Conservation (phyloP, 306 rosid species). For the Fragaria nilgerrensis region DNA sequence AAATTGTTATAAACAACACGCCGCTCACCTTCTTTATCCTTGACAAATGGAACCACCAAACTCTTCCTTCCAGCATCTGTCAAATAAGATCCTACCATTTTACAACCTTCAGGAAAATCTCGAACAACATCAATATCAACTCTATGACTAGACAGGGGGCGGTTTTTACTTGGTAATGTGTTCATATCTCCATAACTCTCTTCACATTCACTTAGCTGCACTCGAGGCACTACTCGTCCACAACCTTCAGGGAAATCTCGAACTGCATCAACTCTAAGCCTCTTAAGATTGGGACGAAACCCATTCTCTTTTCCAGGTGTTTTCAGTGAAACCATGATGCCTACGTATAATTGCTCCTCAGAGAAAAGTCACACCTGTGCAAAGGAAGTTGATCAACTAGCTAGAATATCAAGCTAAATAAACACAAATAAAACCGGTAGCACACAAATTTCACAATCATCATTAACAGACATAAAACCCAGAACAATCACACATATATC, state of each 20-base stretch:
- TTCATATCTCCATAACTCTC: not conserved
- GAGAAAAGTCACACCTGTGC: not conserved
- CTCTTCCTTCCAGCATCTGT: not conserved
- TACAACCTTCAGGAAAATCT: not conserved
- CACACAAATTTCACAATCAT: not conserved
- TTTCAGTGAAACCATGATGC: not conserved
- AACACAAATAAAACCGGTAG: not conserved
- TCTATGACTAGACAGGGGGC: not conserved
- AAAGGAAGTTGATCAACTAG: not conserved
- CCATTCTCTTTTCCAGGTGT: not conserved
- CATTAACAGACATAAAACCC: not conserved
- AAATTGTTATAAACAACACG: not conserved
- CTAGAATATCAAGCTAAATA: not conserved
- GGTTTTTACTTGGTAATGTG: not conserved
- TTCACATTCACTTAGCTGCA: not conserved
- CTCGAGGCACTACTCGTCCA: not conserved
- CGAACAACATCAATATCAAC: not conserved
- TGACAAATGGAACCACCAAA: not conserved
- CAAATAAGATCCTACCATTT: not conserved
- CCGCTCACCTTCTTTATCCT: not conserved
- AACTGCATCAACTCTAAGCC: not conserved
- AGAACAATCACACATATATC: not conserved
- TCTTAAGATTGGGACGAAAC: not conserved
- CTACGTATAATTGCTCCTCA: not conserved
- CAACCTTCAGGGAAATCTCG: constrained; percentile 8